Base-by-base conservation (phyloP, 768 basidiomycete genomes). In the Galerina sulciceps region DNA sequence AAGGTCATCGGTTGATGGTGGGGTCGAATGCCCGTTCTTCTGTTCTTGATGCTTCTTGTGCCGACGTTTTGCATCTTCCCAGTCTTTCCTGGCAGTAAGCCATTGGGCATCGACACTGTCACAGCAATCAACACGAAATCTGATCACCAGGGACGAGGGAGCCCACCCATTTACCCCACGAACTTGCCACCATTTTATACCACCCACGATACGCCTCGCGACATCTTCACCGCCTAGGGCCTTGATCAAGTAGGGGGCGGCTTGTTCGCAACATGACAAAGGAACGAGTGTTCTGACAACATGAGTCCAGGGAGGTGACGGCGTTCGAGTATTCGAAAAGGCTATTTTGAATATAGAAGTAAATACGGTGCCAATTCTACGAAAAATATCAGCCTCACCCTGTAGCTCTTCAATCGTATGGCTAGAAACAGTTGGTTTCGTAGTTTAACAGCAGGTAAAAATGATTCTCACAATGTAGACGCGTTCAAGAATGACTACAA, bases 161-260 rank as follows among this genome's bases (percentile, higher is more conserved):
- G 69, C 72, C 65, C 66, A 86, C 94, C 94, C 95, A 52, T 84
- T 75, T 45, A 94, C 69, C 17, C 90, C 89, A 41, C 96, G 87
- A 35, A 96, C 94, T 73, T 97, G 96, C 96, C 96, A 99, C 95
- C 96, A 99, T 70, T 96, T 95, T 5, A 86, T 85, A 1, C 96
- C 96, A 10, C 96, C 96, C 3, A 94, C 87, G 31, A 93, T 69
- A 40, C 81, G 81, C 61, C 85, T 83, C 47, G 82, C 85, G 13
- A 84, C 79, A 40, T 90, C 84, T 66, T 91, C 89, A n/a, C 96
- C 95, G 1, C 95, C 94, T 8, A 97, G 79, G 3, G 86, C 93
- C 59, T 85, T 77, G 56, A 95, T 87, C 46, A 98, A 80, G 62
- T 86, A 73, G 1, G 72, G 70, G 4, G 94, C 91, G 2, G 94